These are phyloP conservation scores for Oryza glumipatula DNA, from an alignment of 176 grass and related monocot species.

Conservation along the genomic window DNA sequence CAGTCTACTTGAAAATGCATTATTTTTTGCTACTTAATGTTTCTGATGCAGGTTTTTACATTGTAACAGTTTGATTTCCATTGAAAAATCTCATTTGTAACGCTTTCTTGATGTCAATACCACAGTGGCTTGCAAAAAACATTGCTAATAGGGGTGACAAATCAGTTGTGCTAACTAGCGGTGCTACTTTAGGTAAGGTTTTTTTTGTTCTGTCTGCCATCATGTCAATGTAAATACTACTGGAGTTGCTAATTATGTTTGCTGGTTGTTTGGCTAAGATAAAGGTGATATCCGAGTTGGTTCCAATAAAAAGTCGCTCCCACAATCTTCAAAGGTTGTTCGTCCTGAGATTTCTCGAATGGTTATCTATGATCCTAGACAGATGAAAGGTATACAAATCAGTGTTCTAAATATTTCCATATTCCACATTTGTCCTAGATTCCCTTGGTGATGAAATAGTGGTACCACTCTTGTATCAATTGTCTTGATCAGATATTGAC, in stretches of 20 bases:
- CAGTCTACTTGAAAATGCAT: slow-evolving; percentile 18
- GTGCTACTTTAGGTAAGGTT: slow-evolving; percentile 55
- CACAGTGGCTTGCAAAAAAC: slow-evolving; percentile 85
- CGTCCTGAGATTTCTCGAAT: slow-evolving; percentile 88
- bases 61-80: slow-evolving; percentile 29
- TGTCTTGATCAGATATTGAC: neutral
- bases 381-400: slow-evolving; percentile 68
- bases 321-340: slow-evolving; percentile 62
- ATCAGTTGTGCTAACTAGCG: slow-evolving; percentile 44
- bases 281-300: slow-evolving; percentile 47
- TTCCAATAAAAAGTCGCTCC: slow-evolving; percentile 44
- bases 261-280: slow-evolving; percentile 44
- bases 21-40: slow-evolving; percentile 31
- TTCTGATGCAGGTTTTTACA: slow-evolving; percentile 14
- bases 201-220: slow-evolving; percentile 4
- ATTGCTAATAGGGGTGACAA: slow-evolving; percentile 64
- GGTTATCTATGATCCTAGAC: slow-evolving; percentile 93
- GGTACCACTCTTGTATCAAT: neutral
- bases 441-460: neutral
- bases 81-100: slow-evolving; percentile 3
- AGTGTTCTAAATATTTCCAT: neutral
- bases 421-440: neutral
- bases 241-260: slow-evolving; percentile 32
- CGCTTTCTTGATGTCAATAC: slow-evolving; percentile 35
- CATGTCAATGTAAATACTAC: slow-evolving; percentile 28